phyloP scores from a whole-genome alignment of 2,329 filamentous ascomycete genomes.

The Geoglossum cookeanum region DNA sequence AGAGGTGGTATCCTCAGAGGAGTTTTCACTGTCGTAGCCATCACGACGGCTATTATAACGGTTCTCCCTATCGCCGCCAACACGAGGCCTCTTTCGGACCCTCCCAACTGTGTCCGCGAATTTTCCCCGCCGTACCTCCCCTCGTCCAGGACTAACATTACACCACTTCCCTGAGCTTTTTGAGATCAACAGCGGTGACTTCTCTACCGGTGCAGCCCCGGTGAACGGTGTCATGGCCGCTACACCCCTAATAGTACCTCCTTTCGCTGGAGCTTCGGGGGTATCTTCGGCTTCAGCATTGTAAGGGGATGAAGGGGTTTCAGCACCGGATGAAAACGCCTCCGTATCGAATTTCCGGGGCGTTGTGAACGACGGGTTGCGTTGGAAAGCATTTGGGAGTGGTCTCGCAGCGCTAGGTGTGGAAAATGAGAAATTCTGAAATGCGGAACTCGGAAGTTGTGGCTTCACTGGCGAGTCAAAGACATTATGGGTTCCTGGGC shows the following conservation, averaged over 20 bases:
- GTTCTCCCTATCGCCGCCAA: slow-evolving; percentile 26
- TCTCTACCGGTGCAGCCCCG: slow-evolving; percentile 18
- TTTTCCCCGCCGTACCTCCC: slow-evolving; percentile 38
- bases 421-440: slow-evolving; percentile 30
- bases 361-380: slow-evolving; percentile 27
- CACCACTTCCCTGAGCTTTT: slow-evolving; percentile 17
- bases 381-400: slow-evolving; percentile 18
- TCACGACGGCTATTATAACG: slow-evolving; percentile 15
- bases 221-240: slow-evolving; percentile 1
- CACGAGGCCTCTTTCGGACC: slow-evolving; percentile 30
- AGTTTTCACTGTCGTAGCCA: slow-evolving; percentile 20
- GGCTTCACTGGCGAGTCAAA: slow-evolving; percentile 31
- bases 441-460: slow-evolving; percentile 19
- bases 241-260: not conserved
- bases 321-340: slow-evolving; percentile 25
- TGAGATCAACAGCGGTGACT: slow-evolving; percentile 23
- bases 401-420: slow-evolving; percentile 17
- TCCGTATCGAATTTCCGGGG: slow-evolving; percentile 27
- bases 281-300: slow-evolving; percentile 29
- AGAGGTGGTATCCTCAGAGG: not conserved
- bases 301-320: slow-evolving; percentile 27
- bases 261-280: slow-evolving; percentile 17
- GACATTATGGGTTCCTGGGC: slow-evolving; percentile 17
- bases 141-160: slow-evolving; percentile 36
- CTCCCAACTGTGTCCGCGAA: slow-evolving; percentile 26